These are phyloP conservation scores for Pseudevernia furfuracea DNA, from an alignment of 495 filamentous ascomycete genomes.

Conservation along the genomic window DNA sequence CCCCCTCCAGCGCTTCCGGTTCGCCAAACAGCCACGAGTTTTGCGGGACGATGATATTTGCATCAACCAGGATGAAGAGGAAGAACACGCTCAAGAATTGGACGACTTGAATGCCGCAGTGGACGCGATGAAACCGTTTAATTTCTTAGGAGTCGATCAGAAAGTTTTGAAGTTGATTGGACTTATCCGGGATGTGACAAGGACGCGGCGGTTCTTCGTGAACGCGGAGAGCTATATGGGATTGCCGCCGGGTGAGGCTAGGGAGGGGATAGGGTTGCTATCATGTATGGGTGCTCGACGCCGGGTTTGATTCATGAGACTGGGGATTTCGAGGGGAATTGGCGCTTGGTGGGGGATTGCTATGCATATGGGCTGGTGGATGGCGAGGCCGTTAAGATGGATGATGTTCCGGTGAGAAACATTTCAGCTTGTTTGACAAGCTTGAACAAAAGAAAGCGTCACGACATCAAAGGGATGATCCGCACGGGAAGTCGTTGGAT, in stretches of 20 bases:
- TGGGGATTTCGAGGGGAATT: not conserved
- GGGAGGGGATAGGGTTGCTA: constrained; percentile 1
- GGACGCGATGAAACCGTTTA: not conserved
- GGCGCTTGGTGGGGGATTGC: constrained; percentile 3
- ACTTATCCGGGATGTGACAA: not conserved
- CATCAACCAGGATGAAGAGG: constrained; percentile 18
- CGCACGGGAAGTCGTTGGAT: too few relatives aligned
- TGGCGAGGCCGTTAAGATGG: not conserved
- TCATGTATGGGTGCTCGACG: not conserved
- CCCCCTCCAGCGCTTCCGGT: constrained; percentile 1
- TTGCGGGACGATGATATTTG: constrained; percentile 24
- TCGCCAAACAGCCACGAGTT: not conserved
- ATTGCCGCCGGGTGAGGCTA: not conserved
- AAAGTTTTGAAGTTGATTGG: not conserved
- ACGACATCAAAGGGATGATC: too few relatives aligned
- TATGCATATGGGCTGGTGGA: constrained; percentile 10
- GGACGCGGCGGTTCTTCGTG: constrained; percentile 6
- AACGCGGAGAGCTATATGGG: constrained; percentile 5
- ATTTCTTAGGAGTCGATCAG: not conserved
- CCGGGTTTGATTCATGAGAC: not conserved
- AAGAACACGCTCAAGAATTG: constrained; percentile 11
- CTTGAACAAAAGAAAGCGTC: too few relatives aligned
- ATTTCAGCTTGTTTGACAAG: not conserved
- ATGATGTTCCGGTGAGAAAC: not conserved
- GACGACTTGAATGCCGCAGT: not conserved